Evolutionary conservation across 805 yeast genomes (phyloP).

Genomic region (Sugiyamaella marilandica): DNA sequence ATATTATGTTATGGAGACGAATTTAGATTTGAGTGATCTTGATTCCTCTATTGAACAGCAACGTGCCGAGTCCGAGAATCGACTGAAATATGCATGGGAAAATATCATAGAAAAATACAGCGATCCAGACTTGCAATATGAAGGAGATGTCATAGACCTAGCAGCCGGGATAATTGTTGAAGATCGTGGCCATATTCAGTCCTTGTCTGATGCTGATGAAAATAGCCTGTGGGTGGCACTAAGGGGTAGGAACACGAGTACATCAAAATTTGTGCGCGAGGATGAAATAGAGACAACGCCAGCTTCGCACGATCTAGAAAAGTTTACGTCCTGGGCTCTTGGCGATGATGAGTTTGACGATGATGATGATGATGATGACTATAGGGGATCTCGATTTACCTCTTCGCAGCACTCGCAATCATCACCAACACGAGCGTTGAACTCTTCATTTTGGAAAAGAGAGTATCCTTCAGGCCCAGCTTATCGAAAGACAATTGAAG

Average conservation of each 20-base stretch:
- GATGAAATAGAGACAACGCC: not conserved
- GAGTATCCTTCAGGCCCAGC: no score
- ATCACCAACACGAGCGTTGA: no score
- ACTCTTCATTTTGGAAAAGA: no score
- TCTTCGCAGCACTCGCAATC: no score
- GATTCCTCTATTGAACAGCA: not conserved
- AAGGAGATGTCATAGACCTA: conserved; percentile 47
- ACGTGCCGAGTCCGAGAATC: conserved; percentile 21
- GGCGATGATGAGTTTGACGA: not conserved
- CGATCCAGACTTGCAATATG: conserved; percentile 27
- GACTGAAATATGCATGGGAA: conserved; percentile 31
- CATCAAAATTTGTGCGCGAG: not conserved
- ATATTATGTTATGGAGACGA: no score
- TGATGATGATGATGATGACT: no score
- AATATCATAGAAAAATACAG: conserved; percentile 33
- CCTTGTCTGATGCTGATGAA: conserved; percentile 30
- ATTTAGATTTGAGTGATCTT: not conserved
- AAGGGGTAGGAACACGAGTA: not conserved
- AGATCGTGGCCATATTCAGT: conserved; percentile 66
- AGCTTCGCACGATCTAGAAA: not conserved
- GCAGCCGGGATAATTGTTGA: conserved; percentile 56
- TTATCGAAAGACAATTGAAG: no score
- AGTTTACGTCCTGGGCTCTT: not conserved
- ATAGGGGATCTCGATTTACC: no score
- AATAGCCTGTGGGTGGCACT: conserved; percentile 13